Evolutionary conservation across 495 filamentous ascomycete species (phyloP).

Genomic region (Pseudoneurospora amorphoporcata): DNA sequence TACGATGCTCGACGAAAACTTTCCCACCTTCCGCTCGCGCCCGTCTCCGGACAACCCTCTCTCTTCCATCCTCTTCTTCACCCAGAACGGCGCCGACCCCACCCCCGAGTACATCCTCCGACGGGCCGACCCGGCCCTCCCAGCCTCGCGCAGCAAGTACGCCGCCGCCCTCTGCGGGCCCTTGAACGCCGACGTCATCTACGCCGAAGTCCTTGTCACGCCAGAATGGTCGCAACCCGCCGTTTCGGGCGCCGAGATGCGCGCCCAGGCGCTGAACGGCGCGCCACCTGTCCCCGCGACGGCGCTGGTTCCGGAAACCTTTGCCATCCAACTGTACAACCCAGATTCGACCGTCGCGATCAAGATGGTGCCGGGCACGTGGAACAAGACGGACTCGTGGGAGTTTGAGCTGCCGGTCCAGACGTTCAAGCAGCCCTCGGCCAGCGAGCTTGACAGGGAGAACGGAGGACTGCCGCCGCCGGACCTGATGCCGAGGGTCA

Average conservation of each 20-base stretch:
- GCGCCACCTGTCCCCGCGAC: constrained; percentile 59
- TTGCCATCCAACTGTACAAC: constrained; percentile 84
- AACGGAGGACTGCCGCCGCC: constrained; percentile 55
- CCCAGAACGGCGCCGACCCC: constrained; percentile 71
- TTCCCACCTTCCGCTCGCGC: constrained; percentile 52
- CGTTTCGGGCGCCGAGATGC: constrained; percentile 68
- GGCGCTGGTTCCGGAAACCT: constrained; percentile 66
- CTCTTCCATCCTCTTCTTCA: constrained; percentile 56
- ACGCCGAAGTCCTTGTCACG: constrained; percentile 72
- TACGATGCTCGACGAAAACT: constrained; percentile 86
- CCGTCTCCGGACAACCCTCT: constrained; percentile 31
- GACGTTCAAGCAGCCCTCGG: constrained; percentile 70
- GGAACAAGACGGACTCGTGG: constrained; percentile 71
- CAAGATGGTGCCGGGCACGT: constrained; percentile 58
- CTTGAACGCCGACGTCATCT: constrained; percentile 69
- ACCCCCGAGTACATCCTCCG: constrained; percentile 67
- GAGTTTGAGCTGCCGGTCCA: constrained; percentile 88
- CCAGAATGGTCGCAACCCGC: constrained; percentile 78
- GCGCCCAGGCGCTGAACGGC: constrained; percentile 48
- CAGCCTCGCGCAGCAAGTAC: constrained; percentile 70
- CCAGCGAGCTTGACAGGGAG: constrained; percentile 64
- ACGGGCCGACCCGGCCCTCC: constrained; percentile 58
- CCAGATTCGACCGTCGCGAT: constrained; percentile 76
- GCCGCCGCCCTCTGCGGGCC: constrained; percentile 77
- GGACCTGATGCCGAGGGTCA: constrained; percentile 64